Base-by-base conservation (phyloP, 1,284 basidiomycete species). In the Coniferiporia weirii region DNA sequence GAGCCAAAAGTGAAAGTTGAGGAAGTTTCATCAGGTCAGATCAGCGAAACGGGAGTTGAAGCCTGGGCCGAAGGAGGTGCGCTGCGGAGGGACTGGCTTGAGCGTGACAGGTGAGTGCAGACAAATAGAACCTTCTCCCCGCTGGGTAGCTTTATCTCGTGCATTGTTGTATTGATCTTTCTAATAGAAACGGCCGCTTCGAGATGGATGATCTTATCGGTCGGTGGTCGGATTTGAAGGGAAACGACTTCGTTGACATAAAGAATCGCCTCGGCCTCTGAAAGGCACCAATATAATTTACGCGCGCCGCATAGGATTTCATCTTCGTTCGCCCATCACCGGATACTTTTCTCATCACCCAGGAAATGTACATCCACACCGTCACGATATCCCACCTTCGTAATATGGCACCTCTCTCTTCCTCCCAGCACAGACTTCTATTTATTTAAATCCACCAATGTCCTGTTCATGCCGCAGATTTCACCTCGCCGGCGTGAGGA, bases 191-290 rank as follows among this genome's bases (percentile, higher is more conserved):
- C 55, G 82, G 82, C 48, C 80, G 75, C 65, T 69, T 69, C 57
- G 79, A 83, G 68, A 82, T 84, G 75, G 68, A 67, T 20, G 65
- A 73, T 64, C 65, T 84, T 45, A 66, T 75, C 45, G 70, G 69
- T 10, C 66, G 72, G 59, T 84, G 81, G 81, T 67, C 69, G 36
- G 73, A 68, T 15, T 67, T 84, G 64, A 72, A 70, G 57, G 69
- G 78, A 1, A 66, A 72, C 17, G 79, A 83, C 61, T 82, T 84
- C 64, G 67, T 81, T 52, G 67, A 67, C 44, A 69, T 82, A 69
- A 83, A 84, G 65, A 70, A 67, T 53, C 76, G 72, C 63, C 74
- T 83, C 59, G 78, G 75, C 50, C 79, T 83, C 57, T 83, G 69
- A 80, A 44, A 27, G n/a, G 19, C 43, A n/a, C 4, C 50, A 36